Base-by-base conservation (phyloP, 2,329 filamentous ascomycete species). In the Orbilia quercus region DNA sequence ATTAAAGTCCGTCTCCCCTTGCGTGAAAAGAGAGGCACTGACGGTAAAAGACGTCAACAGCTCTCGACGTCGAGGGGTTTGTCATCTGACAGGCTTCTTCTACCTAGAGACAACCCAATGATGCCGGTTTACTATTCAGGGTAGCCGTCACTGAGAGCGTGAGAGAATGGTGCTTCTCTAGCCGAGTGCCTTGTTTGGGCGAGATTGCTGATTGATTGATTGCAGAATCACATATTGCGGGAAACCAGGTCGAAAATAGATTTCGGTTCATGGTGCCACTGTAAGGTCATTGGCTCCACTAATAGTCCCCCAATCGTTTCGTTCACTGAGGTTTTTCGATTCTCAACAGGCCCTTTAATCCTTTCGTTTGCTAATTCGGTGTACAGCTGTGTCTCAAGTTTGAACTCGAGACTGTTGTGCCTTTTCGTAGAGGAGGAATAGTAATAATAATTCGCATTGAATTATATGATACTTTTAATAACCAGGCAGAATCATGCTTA, bases 211-310 rank as follows among this genome's bases (percentile, higher is more conserved):
- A 23, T 45, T 51, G 44, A 23, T 38, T 54, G 65, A 50, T 63
- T 63, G 57, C 47, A 70, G 66, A n/a, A n/a, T n/a, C n/a, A n/a
- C n/a, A n/a, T n/a, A 50, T 48, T 51, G 44, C 45, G 9, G n/a
- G 9, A 31, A 9, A 65, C 51, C 11, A 20, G 31, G 36, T 64
- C 50, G 50, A 71, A 71, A 71, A 71, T 71, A 71, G 66, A 71
- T 38, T 57, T 40, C 23, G 38, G 47, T 22, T 6, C 58, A 55
- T 71, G 57, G 58, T 71, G 50, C 58, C 66, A 71, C 57, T 63
- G 58, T 63, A 50, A 50, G 66, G 57, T 34, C 66, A 71, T 64
- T 64, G 66, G 57, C 42, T 63, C 66, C 58, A 55, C 66, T 45
- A n/a, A n/a, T n/a, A n/a, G 42, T 44, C 45, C 44, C 2, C 28